phyloP scores from a whole-genome alignment of 495 filamentous ascomycete species.

The Gamarada debralockiae region DNA sequence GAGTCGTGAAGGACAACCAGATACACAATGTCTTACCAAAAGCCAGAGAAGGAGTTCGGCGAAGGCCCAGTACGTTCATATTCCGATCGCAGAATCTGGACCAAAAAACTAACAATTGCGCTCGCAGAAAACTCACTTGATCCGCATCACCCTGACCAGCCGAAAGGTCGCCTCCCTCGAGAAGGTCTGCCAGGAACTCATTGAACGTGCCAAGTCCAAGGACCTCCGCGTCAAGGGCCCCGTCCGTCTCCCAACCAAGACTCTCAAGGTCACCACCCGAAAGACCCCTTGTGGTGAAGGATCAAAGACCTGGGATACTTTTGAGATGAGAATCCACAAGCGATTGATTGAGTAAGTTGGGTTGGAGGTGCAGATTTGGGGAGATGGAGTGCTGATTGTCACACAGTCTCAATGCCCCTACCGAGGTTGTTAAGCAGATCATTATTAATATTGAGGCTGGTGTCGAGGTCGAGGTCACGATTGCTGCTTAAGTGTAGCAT shows the following conservation, averaged over 20 bases:
- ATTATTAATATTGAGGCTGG: conserved; percentile 99
- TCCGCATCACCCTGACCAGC: conserved; percentile 95
- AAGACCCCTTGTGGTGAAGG: conserved; percentile 99
- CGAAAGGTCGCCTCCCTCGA: conserved; percentile 91
- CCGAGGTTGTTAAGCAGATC: conserved; percentile 99
- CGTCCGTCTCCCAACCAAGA: conserved; percentile 98
- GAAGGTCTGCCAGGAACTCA: conserved; percentile 97
- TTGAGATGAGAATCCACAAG: conserved; percentile 99
- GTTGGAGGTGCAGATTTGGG: not conserved
- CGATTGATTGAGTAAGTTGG: conserved; percentile 84
- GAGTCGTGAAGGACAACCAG: conserved; percentile 58
- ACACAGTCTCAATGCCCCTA: conserved; percentile 84
- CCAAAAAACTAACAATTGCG: conserved; percentile 3
- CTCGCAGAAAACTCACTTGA: conserved; percentile 87
- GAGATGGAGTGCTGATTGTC: conserved; percentile 6
- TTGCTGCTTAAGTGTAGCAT: conserved; percentile 73
- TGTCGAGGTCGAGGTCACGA: conserved; percentile 99
- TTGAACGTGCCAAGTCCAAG: conserved; percentile 98
- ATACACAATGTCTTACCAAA: conserved; percentile 83
- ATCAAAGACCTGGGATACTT: conserved; percentile 99
- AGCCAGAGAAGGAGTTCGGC: conserved; percentile 91
- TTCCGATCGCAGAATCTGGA: not conserved
- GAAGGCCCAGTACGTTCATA: conserved; percentile 63
- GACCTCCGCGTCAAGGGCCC: conserved; percentile 97
- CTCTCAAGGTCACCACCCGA: conserved; percentile 89